Base-by-base conservation (phyloP, 2,329 filamentous ascomycete genomes). In the Lecanicillium sp. region DNA sequence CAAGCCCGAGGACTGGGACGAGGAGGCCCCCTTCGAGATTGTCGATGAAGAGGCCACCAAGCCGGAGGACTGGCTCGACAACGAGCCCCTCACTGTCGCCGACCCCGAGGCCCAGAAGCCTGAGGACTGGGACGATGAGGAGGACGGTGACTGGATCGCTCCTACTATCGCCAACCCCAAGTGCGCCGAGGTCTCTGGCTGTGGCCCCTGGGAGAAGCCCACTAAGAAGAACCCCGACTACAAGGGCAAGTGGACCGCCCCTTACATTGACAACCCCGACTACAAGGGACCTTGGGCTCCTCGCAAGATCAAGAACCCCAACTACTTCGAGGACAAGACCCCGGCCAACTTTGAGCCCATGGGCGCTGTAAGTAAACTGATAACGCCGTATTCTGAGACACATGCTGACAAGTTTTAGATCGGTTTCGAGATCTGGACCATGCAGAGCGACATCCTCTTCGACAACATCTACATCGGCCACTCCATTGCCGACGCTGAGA, bases 401-500 rank as follows among this genome's bases (percentile, higher is more conserved):
- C 7, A 32, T 44, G 55, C 59, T 63, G 52, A 56, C 44, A 24
- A 19, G 29, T 21, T 12, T 39, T 63, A 90, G 86, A 90, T 97
- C 73, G 93, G 93, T 61, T 97, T 97, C 64, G 93, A 98, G 73
- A 91, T 98, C 74, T 98, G 93, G 93, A 97, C 93, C 62, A 98
- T 98, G 93, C 91, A 96, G 74, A 95, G 84, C 68, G 87, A 96
- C 66, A 97, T 98, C 60, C 85, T 96, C 62, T 97, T 98, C 62
- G 89, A 97, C 82, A 98, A 98, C 84, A 94, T 98, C 78, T 98
- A 97, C 81, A 90, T 98, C 67, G 93, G 93, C 55, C 93, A 98
- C 83, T 97, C 91, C 17, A 68, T 93, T 58, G 89, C 89, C 64
- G 93, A 98, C 58, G 93, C 93, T 54, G 83, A 86, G 69, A 86